These are phyloP conservation scores for Nakaseomyces uthaithaninus DNA, from an alignment of 1,139 yeast species.

Conservation along the genomic window DNA sequence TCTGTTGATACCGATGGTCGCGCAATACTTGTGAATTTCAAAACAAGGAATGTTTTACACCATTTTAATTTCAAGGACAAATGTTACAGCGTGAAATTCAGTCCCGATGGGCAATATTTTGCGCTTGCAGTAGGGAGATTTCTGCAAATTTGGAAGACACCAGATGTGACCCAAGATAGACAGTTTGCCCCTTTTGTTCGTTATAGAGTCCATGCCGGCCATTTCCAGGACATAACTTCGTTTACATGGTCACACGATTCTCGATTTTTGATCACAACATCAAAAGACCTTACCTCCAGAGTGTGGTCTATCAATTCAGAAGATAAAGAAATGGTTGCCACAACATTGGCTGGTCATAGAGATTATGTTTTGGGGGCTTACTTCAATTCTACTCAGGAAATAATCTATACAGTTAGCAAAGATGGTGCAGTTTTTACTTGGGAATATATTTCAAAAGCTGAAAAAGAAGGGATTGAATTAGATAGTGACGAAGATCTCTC, in stretches of 20 bases:
- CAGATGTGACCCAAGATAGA: conserved; percentile 59
- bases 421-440: conserved; percentile 93
- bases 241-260: conserved; percentile 88
- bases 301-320: conserved; percentile 69
- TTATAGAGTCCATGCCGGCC: conserved; percentile 87
- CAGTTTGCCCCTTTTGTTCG: conserved; percentile 96
- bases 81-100: conserved; percentile 68
- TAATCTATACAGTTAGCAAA: conserved; percentile 81
- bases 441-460: conserved; percentile 63
- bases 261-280: conserved; percentile 74
- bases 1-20: conserved; percentile 90
- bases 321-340: conserved; percentile 67
- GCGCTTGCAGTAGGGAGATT: conserved; percentile 80
- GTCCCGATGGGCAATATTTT: conserved; percentile 83
- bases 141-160: conserved; percentile 92
- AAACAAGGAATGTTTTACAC: conserved; percentile 80
- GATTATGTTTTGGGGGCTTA: conserved; percentile 84
- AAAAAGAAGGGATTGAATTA: conserved; percentile 34
- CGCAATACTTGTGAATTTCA: conserved; percentile 81
- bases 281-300: conserved; percentile 84
- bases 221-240: conserved; percentile 71
- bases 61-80: conserved; percentile 85
- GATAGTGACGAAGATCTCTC: conserved; percentile 38
- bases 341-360: conserved; percentile 86
- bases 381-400: conserved; percentile 77